Conservation (phyloP, 805 yeast genomes). For the Candida pseudofarinosa region DNA sequence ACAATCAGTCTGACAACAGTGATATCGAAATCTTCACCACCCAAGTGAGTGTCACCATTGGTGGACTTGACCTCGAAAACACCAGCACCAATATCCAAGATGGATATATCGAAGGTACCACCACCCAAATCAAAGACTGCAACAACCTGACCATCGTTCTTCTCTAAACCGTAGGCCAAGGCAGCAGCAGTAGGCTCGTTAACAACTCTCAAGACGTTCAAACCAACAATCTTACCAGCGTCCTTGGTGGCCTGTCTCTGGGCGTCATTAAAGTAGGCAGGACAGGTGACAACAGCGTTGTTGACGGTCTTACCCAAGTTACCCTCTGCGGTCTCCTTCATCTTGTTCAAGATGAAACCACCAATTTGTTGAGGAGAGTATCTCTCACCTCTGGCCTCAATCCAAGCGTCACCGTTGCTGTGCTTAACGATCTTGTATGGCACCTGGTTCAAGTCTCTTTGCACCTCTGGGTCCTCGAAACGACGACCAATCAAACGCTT, state of each 20-base stretch:
- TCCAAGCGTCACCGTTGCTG: constrained; percentile 94
- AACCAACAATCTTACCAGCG: constrained; percentile 96
- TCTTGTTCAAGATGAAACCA: constrained; percentile 87
- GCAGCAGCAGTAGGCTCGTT: constrained; percentile 95
- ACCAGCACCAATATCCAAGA: constrained; percentile 95
- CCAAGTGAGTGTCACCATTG: constrained; percentile 92
- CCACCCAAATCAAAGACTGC: constrained; percentile 98
- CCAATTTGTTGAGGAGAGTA: constrained; percentile 97
- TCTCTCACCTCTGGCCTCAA: constrained; percentile 79
- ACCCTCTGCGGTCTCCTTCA: constrained; percentile 97
- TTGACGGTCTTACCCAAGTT: constrained; percentile 81
- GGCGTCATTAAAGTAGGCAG: constrained; percentile 87
- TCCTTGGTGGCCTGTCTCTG: constrained; percentile 94
- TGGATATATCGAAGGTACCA: constrained; percentile 97
- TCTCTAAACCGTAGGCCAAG: constrained; percentile 89
- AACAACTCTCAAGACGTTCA: constrained; percentile 84
- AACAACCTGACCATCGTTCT: constrained; percentile 72
- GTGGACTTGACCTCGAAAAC: constrained; percentile 97
- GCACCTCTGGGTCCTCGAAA: constrained; percentile 84
- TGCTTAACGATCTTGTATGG: constrained; percentile 91
- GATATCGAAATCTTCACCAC: constrained; percentile 92
- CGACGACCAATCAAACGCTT: constrained; percentile 94
- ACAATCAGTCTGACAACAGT: constrained; percentile 80
- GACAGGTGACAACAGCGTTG: constrained; percentile 89
- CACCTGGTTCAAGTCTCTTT: constrained; percentile 80